A percentile compares a stretch with the other conserved stretches of the same genome.
These are phyloP conservation scores for Juncus effusus DNA, from an alignment of 176 grass and related monocot genomes.

Conservation along the genomic window DNA sequence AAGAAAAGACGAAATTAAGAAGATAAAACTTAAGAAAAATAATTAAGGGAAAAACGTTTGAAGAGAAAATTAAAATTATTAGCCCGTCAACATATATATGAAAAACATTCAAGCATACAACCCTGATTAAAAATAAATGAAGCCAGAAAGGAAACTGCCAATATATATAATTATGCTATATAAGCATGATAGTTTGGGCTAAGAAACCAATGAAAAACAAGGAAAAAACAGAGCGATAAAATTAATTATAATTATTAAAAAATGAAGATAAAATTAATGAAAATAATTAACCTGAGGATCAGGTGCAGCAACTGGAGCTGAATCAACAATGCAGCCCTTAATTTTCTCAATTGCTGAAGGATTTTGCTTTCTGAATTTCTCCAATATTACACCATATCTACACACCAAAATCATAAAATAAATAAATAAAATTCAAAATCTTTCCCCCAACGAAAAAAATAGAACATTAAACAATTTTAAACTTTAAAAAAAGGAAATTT, in stretches of 20 bases:
- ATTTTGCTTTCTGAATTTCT: constrained; percentile 60
- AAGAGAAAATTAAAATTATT: no score
- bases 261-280: constrained; percentile 1
- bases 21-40: no score
- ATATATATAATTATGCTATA: no score
- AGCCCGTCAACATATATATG: no score
- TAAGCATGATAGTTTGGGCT: neutral
- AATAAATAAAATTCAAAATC: neutral
- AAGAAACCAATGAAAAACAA: neutral
- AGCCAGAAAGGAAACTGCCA: no score
- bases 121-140: no score
- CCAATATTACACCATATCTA: constrained; percentile 81
- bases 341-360: constrained; percentile 63
- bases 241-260: neutral
- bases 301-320: constrained; percentile 73
- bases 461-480: neutral
- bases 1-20: no score
- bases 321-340: constrained; percentile 81
- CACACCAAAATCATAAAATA: neutral
- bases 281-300: constrained; percentile 66
- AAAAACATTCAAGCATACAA: no score
- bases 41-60: no score
- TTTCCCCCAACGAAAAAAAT: neutral
- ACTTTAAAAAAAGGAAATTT: neutral
- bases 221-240: neutral